Conservation (phyloP, 768 basidiomycete genomes). For the Xerocomellus dryophilus region DNA sequence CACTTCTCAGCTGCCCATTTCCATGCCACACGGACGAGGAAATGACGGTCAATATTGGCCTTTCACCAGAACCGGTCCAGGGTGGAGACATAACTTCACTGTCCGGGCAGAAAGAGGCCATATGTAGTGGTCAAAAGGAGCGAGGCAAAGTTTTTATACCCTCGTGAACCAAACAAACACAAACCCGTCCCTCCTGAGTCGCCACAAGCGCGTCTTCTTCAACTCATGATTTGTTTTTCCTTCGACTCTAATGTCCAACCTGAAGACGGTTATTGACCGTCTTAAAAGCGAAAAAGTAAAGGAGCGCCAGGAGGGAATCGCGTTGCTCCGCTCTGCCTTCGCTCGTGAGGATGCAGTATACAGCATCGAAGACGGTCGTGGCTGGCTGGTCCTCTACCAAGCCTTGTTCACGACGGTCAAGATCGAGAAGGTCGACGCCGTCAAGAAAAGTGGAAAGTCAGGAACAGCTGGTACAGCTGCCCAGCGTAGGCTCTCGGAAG, state of each 20-base stretch:
- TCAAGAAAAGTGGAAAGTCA: conserved; percentile 42
- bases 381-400: conserved; percentile 70
- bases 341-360: conserved; percentile 44
- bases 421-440: conserved; percentile 52
- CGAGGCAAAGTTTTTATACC: conserved; percentile 23
- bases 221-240: conserved; percentile 1
- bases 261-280: conserved; percentile 48
- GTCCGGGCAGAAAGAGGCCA: conserved; percentile 79
- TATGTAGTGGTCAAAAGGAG: conserved; percentile 1
- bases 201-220: conserved; percentile 18
- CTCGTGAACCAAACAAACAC: conserved; percentile 25
- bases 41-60: conserved; percentile 54
- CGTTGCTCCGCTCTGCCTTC: conserved; percentile 50
- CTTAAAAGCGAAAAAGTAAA: conserved; percentile 64
- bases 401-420: conserved; percentile 65
- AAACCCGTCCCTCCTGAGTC: conserved; percentile 20
- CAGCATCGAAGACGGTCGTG: conserved; percentile 35
- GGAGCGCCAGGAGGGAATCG: conserved; percentile 64
- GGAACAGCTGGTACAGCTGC: conserved; percentile 45
- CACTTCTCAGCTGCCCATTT: conserved; percentile 50
- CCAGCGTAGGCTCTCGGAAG: conserved; percentile 59
- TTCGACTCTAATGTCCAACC: conserved; percentile 34
- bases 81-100: conserved; percentile 53
- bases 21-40: conserved; percentile 53
- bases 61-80: conserved; percentile 82